These are phyloP conservation scores for Arctostaphylos glauca DNA, from an alignment of 148 eudicot genomes.

Conservation along the genomic window DNA sequence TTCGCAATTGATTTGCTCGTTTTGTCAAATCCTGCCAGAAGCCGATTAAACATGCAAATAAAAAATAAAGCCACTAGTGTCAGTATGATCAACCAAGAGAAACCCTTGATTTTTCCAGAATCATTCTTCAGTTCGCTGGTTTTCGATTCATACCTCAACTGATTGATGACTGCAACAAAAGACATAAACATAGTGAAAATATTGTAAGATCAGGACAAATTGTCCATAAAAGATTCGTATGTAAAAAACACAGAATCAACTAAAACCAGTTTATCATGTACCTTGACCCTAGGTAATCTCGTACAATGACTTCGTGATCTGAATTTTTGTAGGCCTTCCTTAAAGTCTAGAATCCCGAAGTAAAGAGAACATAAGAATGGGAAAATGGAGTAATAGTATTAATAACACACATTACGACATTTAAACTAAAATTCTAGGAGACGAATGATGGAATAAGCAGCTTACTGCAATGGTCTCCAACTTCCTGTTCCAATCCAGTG, in stretches of 20 bases:
- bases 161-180: slow-evolving; percentile 4
- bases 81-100: background rate
- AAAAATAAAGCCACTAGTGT: background rate
- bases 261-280: background rate
- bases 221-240: background rate
- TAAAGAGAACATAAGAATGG: background rate
- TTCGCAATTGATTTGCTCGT: background rate
- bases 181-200: background rate
- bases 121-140: background rate
- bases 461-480: background rate
- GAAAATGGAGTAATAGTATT: background rate
- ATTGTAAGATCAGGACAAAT: background rate
- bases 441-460: background rate
- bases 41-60: background rate
- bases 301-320: background rate
- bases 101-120: background rate
- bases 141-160: background rate
- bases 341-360: background rate
- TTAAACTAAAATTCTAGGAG: background rate
- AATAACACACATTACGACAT: background rate
- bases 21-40: background rate
- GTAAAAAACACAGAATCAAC: background rate
- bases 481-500: background rate
- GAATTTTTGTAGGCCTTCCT: background rate
- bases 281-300: background rate